These are phyloP conservation scores for Globisporangium iwayamae DNA, from an alignment of 352 stramenopile species.

Conservation along the genomic window DNA sequence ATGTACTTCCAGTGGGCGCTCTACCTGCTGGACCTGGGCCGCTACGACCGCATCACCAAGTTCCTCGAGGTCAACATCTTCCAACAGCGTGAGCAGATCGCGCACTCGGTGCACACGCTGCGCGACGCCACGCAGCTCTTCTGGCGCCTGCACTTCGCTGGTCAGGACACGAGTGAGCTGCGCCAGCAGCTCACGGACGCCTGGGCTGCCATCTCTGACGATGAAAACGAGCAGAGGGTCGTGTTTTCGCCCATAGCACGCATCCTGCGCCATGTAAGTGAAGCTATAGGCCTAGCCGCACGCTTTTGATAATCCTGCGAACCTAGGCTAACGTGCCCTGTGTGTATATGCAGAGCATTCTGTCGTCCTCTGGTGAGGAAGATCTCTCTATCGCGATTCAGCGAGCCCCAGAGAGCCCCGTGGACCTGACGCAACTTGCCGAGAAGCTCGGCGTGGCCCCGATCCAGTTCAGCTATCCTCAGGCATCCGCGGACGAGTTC, in stretches of 20 bases:
- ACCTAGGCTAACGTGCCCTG: not conserved
- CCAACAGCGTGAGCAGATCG: constrained; percentile 32
- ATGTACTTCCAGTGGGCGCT: constrained; percentile 83
- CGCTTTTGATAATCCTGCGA: not conserved
- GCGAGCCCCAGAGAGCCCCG: constrained; percentile 22
- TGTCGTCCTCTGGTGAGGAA: constrained; percentile 43
- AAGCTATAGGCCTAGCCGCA: not conserved
- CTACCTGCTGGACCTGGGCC: constrained; percentile 75
- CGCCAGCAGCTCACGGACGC: constrained; percentile 53
- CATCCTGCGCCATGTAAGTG: constrained; percentile 57
- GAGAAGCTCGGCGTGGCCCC: constrained; percentile 33
- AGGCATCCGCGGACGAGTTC: constrained; percentile 33
- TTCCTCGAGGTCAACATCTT: constrained; percentile 79
- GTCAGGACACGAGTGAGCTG: constrained; percentile 49
- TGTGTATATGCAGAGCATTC: constrained; percentile 41
- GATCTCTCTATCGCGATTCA: constrained; percentile 13
- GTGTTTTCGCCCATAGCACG: constrained; percentile 43
- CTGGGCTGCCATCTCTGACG: constrained; percentile 37
- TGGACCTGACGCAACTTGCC: constrained; percentile 42
- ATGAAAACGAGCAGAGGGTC: constrained; percentile 26
- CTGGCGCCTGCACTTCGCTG: constrained; percentile 80
- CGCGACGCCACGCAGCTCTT: constrained; percentile 79
- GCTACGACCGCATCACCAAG: constrained; percentile 81
- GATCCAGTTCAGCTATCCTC: constrained; percentile 61
- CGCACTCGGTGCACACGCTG: constrained; percentile 54